Evolutionary conservation across 1,139 yeast genomes (phyloP), one percentile per base, ranked within the genome.

Genomic region (Groenewaldozyma auringiensis): DNA sequence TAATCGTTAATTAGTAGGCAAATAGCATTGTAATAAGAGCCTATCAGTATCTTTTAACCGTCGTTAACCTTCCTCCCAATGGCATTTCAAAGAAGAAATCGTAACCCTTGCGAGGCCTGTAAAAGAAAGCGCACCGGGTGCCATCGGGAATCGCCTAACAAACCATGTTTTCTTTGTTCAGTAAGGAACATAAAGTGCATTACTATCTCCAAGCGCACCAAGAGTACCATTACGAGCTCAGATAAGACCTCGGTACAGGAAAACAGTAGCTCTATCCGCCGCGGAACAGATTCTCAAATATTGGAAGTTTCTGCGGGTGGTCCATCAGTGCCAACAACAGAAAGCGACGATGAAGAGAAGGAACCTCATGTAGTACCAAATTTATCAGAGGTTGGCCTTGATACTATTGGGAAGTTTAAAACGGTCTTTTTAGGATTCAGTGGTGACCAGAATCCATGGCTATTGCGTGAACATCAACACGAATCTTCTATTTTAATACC

Each of bases 401-500:
- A 37, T 37, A 37, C 27, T 21, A 21, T 16, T 37, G 40, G 40
- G 3, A 37, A 37, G 27, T 37, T 16, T 37, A 37, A 37, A 21
- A 21, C 40, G 29, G 40, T 37, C 8, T 37, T 37, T 20, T 17
- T 37, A 13, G 40, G 40, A 2, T 37, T 37, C 29, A 37, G 40
- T 13, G 40, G 40, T 14, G 40, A 37, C 27, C 40, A 37, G 40
- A 29, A 37, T 37, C 40, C 40, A 13, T 37, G 40, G 40, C 29
- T 37, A 13, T 29, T 37, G 31, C 22, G 31, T 21, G 27, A 21
- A 37, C 27, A 29, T 29, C 31, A 37, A 8, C 40, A 25, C 11
- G 14, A 18, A 9, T 37, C 40, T 21, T 37, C 40, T 14, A 37
- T 37, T 21, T 29, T 29, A 2, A 37, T 37, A n/a, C 40, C 40